phyloP scores from a whole-genome alignment of 2,329 filamentous ascomycete genomes.

The Falciphora oryzae region DNA sequence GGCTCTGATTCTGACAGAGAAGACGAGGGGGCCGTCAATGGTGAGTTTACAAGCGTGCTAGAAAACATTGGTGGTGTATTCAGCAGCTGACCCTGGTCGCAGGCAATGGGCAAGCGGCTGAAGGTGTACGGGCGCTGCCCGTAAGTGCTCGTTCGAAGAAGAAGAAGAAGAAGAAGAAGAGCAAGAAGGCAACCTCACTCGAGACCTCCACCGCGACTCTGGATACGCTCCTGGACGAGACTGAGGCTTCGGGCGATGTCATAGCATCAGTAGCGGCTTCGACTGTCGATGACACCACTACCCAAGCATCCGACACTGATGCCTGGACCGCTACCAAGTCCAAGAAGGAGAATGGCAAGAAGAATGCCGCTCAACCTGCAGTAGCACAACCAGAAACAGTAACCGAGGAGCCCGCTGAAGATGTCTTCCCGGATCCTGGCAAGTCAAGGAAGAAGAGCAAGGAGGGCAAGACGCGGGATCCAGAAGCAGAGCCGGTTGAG shows the following conservation, averaged over 20 bases:
- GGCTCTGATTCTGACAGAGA: conserved; percentile 3
- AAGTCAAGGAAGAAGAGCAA: conserved; percentile 7
- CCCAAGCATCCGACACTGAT: conserved; percentile 2
- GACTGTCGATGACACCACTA: background rate
- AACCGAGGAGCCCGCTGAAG: conserved; percentile 4
- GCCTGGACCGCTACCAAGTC: background rate
- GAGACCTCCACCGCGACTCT: background rate
- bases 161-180: conserved; percentile 5
- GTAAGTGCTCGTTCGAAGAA: background rate
- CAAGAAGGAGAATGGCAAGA: conserved; percentile 13
- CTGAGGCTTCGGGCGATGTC: background rate
- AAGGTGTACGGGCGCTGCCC: background rate
- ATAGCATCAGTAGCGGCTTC: background rate
- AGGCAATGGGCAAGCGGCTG: background rate
- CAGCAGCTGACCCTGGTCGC: background rate
- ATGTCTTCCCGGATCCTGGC: background rate
- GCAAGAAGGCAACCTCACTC: conserved; percentile 4
- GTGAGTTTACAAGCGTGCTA: background rate
- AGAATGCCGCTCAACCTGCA: background rate
- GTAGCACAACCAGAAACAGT: background rate
- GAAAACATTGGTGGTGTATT: background rate
- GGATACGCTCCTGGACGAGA: background rate
- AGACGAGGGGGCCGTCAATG: background rate
- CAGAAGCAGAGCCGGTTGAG: no score
- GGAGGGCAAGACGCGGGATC: no score